A percentile compares a stretch with the other conserved stretches of the same genome.
Evolutionary conservation across 176 grass and related monocot genomes (phyloP).

Genomic region (Raddia distichophylla): DNA sequence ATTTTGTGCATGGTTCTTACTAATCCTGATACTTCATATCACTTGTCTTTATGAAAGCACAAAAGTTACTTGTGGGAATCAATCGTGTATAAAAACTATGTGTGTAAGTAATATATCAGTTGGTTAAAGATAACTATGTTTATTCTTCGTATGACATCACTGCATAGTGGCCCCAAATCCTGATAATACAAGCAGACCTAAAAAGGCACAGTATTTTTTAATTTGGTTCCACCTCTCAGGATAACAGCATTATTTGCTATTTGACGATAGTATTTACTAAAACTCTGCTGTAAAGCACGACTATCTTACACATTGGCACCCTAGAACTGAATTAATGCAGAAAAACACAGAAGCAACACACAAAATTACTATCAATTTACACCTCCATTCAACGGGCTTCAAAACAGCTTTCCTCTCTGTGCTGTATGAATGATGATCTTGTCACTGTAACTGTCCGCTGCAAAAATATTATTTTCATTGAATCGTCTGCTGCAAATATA

Average conservation of each 20-base stretch:
- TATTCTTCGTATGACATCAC: background rate
- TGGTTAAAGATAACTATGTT: background rate
- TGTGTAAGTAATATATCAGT: background rate
- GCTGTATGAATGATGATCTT: background rate
- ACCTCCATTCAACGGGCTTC: background rate
- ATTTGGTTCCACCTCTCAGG: background rate
- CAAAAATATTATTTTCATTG: background rate
- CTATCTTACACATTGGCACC: background rate
- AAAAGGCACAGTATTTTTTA: background rate
- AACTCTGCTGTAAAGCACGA: background rate
- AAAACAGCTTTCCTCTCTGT: background rate
- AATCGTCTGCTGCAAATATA: background rate
- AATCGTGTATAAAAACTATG: background rate
- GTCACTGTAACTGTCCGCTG: background rate
- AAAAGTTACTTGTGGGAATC: background rate
- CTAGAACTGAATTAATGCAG: background rate
- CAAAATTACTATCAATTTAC: background rate
- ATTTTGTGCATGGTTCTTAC: background rate
- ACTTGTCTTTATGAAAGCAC: background rate
- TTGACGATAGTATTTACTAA: background rate
- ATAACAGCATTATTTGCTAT: background rate
- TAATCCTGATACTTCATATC: background rate
- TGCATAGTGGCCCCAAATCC: background rate
- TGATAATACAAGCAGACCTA: background rate
- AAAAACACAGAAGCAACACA: conserved; percentile 17